phyloP scores from a whole-genome alignment of 2,329 filamentous ascomycete genomes.

The Alternaria alternata region DNA sequence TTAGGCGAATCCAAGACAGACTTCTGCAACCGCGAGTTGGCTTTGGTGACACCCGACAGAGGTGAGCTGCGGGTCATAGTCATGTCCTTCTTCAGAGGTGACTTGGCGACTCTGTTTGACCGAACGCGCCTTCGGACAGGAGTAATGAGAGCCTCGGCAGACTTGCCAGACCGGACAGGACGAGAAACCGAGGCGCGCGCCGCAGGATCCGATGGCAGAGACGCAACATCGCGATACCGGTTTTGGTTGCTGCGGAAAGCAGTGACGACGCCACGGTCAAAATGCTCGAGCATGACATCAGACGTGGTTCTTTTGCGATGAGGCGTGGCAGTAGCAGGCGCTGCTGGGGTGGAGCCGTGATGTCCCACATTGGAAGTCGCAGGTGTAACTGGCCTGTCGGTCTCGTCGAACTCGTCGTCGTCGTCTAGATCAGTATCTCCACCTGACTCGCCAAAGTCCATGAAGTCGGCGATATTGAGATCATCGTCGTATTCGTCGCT shows the following conservation, averaged over 20 bases:
- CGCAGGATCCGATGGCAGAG: constrained; percentile 48
- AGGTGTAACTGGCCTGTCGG: constrained; percentile 47
- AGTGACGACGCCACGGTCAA: constrained; percentile 60
- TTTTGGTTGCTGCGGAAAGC: constrained; percentile 53
- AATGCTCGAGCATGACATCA: constrained; percentile 52
- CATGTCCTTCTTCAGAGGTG: constrained; percentile 28
- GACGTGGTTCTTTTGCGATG: constrained; percentile 39
- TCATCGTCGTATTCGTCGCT: constrained; percentile 65
- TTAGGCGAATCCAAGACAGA: constrained; percentile 37
- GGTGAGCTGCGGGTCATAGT: constrained; percentile 34
- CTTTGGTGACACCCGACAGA: constrained; percentile 42
- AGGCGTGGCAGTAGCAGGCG: constrained; percentile 33
- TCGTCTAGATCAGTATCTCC: constrained; percentile 48
- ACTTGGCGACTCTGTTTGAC: constrained; percentile 36
- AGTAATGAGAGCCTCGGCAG: constrained; percentile 51
- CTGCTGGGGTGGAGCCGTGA: constrained; percentile 44
- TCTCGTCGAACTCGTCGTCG: constrained; percentile 45
- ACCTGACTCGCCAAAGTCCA: constrained; percentile 48
- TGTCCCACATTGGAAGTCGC: constrained; percentile 42
- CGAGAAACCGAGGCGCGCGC: constrained; percentile 47
- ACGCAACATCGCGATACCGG: constrained; percentile 49
- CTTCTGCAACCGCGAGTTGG: constrained; percentile 35
- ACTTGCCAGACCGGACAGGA: constrained; percentile 50
- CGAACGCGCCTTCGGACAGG: constrained; percentile 49
- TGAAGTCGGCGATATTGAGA: constrained; percentile 50